These are phyloP conservation scores for Marsdenia floribunda DNA, from an alignment of 257 asterid species.

Conservation along the genomic window DNA sequence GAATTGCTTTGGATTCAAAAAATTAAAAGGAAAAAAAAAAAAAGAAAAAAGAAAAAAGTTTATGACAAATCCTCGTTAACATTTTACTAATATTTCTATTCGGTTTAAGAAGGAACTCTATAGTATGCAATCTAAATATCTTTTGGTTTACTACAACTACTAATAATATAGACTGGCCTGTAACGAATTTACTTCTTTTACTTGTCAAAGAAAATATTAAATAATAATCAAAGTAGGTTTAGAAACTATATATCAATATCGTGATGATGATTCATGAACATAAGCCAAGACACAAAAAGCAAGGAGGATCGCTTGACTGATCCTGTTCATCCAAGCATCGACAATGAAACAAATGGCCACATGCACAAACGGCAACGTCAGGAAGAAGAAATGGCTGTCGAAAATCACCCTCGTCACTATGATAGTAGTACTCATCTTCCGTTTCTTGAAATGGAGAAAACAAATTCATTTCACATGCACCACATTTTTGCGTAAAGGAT, in stretches of 20 bases:
- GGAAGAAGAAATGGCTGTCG: constrained; percentile 6
- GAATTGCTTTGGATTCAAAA: constrained; percentile 39
- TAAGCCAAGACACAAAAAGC: constrained; percentile 20
- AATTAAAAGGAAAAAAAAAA: not conserved
- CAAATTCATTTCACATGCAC: constrained; percentile 13
- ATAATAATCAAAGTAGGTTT: too few species aligned
- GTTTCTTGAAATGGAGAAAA: not conserved
- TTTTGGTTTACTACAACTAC: too few species aligned
- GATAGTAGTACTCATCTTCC: not conserved
- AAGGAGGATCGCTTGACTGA: constrained; percentile 19
- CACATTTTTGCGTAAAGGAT: constrained; percentile 3
- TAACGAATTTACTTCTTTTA: too few species aligned
- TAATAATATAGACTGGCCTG: too few species aligned
- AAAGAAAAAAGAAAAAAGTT: constrained; percentile 7
- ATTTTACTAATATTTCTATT: too few species aligned
- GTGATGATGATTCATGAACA: too few species aligned
- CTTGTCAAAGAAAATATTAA: too few species aligned
- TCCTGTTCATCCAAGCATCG: constrained; percentile 22
- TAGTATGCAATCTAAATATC: too few species aligned
- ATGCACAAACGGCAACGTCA: constrained; percentile 19
- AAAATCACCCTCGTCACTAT: not conserved
- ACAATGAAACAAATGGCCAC: constrained; percentile 29
- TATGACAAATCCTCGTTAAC: constrained; percentile 33
- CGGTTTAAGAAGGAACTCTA: not conserved
- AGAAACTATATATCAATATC: too few species aligned